Base-by-base conservation (phyloP, 2,329 filamentous ascomycete species). In the Fulvia fulva region DNA sequence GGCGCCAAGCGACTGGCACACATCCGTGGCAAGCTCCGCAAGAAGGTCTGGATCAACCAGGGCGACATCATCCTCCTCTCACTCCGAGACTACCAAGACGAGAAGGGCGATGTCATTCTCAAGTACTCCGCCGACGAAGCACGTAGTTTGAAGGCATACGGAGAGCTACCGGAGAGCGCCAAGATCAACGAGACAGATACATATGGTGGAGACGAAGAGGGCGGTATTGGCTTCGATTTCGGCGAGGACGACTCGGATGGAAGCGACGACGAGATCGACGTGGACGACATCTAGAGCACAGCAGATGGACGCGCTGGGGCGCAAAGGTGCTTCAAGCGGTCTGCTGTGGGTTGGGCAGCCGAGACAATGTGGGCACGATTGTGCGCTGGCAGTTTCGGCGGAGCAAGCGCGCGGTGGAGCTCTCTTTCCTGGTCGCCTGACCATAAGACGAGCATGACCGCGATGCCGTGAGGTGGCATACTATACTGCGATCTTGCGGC, bases 161-260 rank as follows among this genome's bases (percentile, higher is more conserved):
- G 94, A 76, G 94, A 99, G 79, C 83, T 99, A 61, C 94, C 94
- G 68, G 94, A 97, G 80, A 89, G 86, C 72, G 94, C 94, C 76
- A 97, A 97, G 88, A 99, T 99, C 86, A 99, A 99, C 86, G 94
- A 99, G 85, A 96, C 91, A 65, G 94, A 97, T 78, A 96, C 91
- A 50, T 96, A 86, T 74, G 85, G 90, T 72, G 90, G 92, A 77
- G 90, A 92, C 76, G 92, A 91, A 77, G 89, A 96, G 76, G 93
- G 94, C 77, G 91, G 96, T 73, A 91, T 89, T 80, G 94, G 94
- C 79, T 96, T 99, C 82, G 94, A 97, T 81, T 97, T 97, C 81
- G 94, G 95, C 80, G 92, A 97, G 77, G 93, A 96, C 77, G 83
- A 83, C 54, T 79, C 73, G 51, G 80, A 76, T 65, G 82, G 81